These are phyloP conservation scores for Tolypocladium ovalisporum DNA, from an alignment of 2,329 filamentous ascomycete species.

Conservation along the genomic window DNA sequence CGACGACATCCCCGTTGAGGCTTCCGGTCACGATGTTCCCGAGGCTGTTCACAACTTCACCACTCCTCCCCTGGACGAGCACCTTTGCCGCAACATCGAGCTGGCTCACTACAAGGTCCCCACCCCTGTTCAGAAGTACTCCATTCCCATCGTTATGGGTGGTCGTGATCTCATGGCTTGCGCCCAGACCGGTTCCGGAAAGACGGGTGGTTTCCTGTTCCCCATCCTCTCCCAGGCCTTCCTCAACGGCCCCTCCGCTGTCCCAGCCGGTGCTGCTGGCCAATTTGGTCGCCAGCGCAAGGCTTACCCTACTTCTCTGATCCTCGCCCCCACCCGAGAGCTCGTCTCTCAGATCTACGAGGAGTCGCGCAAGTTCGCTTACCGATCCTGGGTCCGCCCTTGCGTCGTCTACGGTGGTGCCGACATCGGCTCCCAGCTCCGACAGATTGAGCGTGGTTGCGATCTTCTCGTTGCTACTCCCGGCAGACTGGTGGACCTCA, in stretches of 20 bases:
- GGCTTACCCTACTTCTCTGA: constrained; percentile 91
- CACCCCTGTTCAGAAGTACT: constrained; percentile 98
- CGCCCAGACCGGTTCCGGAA: constrained; percentile 98
- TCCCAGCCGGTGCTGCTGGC: constrained; percentile 52
- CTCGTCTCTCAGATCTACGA: constrained; percentile 98
- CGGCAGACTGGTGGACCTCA: constrained; percentile 92
- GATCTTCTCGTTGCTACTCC: constrained; percentile 95
- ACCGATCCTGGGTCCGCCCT: constrained; percentile 96
- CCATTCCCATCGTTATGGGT: constrained; percentile 95
- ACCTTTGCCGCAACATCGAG: constrained; percentile 86
- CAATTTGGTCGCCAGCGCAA: constrained; percentile 91
- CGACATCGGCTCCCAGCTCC: constrained; percentile 95
- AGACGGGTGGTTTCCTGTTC: constrained; percentile 99
- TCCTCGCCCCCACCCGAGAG: constrained; percentile 94
- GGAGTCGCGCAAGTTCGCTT: constrained; percentile 94
- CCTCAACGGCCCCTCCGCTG: constrained; percentile 68
- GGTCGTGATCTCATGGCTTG: constrained; percentile 99
- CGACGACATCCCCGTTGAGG: constrained; percentile 97
- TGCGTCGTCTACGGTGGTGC: constrained; percentile 99
- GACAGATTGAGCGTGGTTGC: constrained; percentile 93
- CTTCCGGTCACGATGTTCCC: constrained; percentile 85
- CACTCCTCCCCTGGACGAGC: constrained; percentile 91
- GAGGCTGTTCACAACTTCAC: constrained; percentile 85
- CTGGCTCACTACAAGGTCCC: constrained; percentile 90
- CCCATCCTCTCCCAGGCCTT: constrained; percentile 98